phyloP scores from a whole-genome alignment of 169 alveolate genomes.

The Plasmodium adleri region DNA sequence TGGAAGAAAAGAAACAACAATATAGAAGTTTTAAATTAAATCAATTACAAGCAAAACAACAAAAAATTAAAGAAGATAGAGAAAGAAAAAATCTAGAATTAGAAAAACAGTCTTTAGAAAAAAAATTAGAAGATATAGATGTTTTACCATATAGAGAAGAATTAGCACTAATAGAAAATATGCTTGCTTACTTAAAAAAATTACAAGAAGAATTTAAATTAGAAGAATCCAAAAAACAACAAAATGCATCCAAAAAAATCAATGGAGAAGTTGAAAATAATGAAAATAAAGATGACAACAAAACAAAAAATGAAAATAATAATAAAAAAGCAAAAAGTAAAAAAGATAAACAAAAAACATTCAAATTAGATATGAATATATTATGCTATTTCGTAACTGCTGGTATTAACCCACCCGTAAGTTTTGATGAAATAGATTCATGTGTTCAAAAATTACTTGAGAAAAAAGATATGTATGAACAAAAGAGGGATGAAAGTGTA shows the following conservation, averaged over 20 bases:
- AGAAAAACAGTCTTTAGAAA: constrained; percentile 51
- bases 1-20: constrained; percentile 68
- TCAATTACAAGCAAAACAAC: constrained; percentile 61
- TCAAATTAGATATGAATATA: constrained; percentile 84
- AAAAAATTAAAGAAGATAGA: constrained; percentile 69
- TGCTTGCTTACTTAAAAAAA: constrained; percentile 58
- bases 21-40: constrained; percentile 52
- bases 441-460: constrained; percentile 79
- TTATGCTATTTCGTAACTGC: constrained; percentile 84
- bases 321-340: constrained; percentile 78
- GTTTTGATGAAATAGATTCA: constrained; percentile 79
- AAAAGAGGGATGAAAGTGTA: constrained; percentile 79
- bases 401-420: constrained; percentile 85
- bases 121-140: constrained; percentile 64
- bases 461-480: constrained; percentile 78
- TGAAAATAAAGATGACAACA: constrained; percentile 15
- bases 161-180: constrained; percentile 62
- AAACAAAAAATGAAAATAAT: constrained; percentile 32
- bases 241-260: constrained; percentile 13
- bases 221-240: constrained; percentile 58
- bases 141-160: constrained; percentile 69
- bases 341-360: constrained; percentile 77
- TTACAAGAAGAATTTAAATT: constrained; percentile 52
- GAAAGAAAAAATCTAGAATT: constrained; percentile 69
- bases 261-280: constrained; percentile 56